Evolutionary conservation across 768 basidiomycete genomes (phyloP).

Genomic region (Crucibulum laeve): DNA sequence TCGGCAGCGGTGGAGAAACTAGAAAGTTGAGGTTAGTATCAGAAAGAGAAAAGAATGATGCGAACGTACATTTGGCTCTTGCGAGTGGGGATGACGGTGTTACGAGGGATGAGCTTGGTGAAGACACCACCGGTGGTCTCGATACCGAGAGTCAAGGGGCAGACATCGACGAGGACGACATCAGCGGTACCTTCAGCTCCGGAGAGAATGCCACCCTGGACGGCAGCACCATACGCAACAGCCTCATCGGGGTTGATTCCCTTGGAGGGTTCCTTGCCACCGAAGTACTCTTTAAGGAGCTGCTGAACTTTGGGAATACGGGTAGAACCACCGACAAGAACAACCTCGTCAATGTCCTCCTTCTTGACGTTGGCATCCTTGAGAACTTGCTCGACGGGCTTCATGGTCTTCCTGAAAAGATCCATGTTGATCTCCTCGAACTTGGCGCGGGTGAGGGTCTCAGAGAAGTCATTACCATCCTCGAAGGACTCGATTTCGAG

Average conservation of each 20-base stretch:
- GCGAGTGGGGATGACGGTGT: slow-evolving; percentile 97
- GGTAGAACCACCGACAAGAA: slow-evolving; percentile 95
- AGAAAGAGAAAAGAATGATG: neutral
- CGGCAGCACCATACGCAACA: slow-evolving; percentile 97
- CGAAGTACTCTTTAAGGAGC: slow-evolving; percentile 96
- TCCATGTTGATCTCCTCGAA: slow-evolving; percentile 99
- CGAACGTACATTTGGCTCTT: slow-evolving; percentile 84
- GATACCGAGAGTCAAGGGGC: slow-evolving; percentile 96
- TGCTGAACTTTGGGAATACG: slow-evolving; percentile 99
- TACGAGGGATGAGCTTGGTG: slow-evolving; percentile 95
- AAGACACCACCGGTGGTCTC: slow-evolving; percentile 98
- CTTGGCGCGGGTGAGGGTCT: slow-evolving; percentile 96
- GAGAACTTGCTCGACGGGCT: slow-evolving; percentile 97
- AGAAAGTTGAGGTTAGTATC: slow-evolving; percentile 16
- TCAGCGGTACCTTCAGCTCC: slow-evolving; percentile 90
- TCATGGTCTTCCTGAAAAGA: slow-evolving; percentile 99
- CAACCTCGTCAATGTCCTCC: slow-evolving; percentile 90
- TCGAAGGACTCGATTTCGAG: slow-evolving; percentile 97
- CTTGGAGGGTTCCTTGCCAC: slow-evolving; percentile 95
- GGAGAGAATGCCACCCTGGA: slow-evolving; percentile 97
- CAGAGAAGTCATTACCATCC: slow-evolving; percentile 94
- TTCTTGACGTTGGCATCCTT: slow-evolving; percentile 99
- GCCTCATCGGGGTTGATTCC: slow-evolving; percentile 99
- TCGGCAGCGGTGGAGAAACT: slow-evolving; percentile 82
- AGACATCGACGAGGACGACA: slow-evolving; percentile 93